Percentiles rank a stretch among this genome's conserved stretches.
These are phyloP conservation scores for Tricholomella constricta DNA, from an alignment of 768 basidiomycete genomes.

Conservation along the genomic window DNA sequence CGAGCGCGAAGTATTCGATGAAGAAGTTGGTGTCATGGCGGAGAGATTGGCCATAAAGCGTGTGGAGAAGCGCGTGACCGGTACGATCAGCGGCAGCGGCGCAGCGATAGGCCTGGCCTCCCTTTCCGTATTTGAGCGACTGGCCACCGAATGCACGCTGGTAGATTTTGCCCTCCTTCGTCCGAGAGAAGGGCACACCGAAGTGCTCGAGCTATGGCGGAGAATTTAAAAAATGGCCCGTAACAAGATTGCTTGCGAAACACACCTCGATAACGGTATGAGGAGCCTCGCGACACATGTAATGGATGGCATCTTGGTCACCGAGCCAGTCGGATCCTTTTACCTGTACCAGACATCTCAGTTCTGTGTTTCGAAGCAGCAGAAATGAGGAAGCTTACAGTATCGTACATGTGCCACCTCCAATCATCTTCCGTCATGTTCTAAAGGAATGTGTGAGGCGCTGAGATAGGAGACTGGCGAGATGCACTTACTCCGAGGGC, in stretches of 20 bases:
- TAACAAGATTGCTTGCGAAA: background rate
- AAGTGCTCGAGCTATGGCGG: slow-evolving; percentile 87
- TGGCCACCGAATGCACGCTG: slow-evolving; percentile 99
- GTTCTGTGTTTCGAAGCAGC: background rate
- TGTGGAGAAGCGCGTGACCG: slow-evolving; percentile 97
- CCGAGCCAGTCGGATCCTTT: slow-evolving; percentile 99
- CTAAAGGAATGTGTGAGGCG: slow-evolving; percentile 35
- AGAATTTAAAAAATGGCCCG: background rate
- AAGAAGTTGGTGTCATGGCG: slow-evolving; percentile 99
- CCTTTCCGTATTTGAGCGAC: slow-evolving; percentile 95
- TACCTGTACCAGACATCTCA: slow-evolving; percentile 51
- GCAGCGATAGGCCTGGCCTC: slow-evolving; percentile 98
- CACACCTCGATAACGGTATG: slow-evolving; percentile 87
- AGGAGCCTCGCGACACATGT: slow-evolving; percentile 99
- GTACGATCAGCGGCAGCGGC: slow-evolving; percentile 99
- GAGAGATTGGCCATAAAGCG: slow-evolving; percentile 98
- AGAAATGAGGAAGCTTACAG: slow-evolving; percentile 52
- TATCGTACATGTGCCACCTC: slow-evolving; percentile 99
- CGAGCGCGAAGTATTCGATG: slow-evolving; percentile 99
- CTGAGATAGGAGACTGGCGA: slow-evolving; percentile 3
- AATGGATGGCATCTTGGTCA: slow-evolving; percentile 99
- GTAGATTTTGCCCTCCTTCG: slow-evolving; percentile 98
- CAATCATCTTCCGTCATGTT: slow-evolving; percentile 99
- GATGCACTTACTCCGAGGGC: slow-evolving; percentile 76
- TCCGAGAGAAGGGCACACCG: slow-evolving; percentile 98